These are phyloP conservation scores for Vigna nakashimae DNA, from an alignment of 306 rosid species.

Conservation along the genomic window DNA sequence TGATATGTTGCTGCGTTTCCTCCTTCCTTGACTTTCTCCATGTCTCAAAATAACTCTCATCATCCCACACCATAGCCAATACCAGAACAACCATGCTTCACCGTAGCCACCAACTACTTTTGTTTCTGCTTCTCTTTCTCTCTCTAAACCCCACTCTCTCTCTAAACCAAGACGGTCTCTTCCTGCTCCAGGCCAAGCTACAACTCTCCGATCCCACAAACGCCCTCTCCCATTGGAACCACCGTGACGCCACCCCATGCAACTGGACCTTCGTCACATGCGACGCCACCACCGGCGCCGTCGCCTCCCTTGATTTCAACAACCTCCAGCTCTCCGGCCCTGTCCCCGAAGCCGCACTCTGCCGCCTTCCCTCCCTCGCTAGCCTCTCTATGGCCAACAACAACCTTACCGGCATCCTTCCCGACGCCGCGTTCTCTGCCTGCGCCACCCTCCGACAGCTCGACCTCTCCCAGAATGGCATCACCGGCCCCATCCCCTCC, in stretches of 20 bases:
- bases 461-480: conserved; percentile 56
- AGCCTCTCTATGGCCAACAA: conserved; percentile 54
- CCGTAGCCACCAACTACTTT: not conserved
- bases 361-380: conserved; percentile 72
- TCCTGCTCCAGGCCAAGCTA: conserved; percentile 59
- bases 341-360: conserved; percentile 56
- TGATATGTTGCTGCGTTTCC: not conserved
- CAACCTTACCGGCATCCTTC: conserved; percentile 47
- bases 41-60: not conserved
- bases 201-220: conserved; percentile 54
- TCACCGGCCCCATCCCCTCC: conserved; percentile 61
- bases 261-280: conserved; percentile 64
- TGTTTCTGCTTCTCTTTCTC: conserved; percentile 29
- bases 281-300: conserved; percentile 37
- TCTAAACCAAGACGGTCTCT: conserved; percentile 74
- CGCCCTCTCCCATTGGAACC: conserved; percentile 62
- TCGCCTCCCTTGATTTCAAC: conserved; percentile 44
- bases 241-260: conserved; percentile 64
- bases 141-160: conserved; percentile 37
- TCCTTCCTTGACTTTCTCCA: not conserved
- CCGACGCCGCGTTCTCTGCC: conserved; percentile 27
- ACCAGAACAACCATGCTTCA: not conserved
- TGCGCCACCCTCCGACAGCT: conserved; percentile 58
- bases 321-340: conserved; percentile 52
- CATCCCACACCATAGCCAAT: too few species aligned